Percentiles rank a stretch among this genome's conserved stretches.
phyloP scores from a whole-genome alignment of 2,329 filamentous ascomycete genomes.

The Teratosphaeria epicoccoides region DNA sequence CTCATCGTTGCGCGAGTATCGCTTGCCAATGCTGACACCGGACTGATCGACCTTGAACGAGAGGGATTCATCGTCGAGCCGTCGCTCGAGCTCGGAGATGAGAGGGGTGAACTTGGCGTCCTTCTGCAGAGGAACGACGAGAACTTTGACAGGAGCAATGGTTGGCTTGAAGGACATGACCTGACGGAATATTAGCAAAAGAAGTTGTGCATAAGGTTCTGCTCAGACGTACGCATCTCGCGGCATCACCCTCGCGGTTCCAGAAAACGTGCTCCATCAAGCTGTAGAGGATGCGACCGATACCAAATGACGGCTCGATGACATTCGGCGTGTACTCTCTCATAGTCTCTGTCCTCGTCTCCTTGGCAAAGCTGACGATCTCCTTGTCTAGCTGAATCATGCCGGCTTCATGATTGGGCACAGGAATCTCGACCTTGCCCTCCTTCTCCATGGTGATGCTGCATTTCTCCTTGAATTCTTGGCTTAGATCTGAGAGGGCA shows the following conservation, averaged over 20 bases:
- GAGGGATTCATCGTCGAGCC: constrained; percentile 64
- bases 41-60: constrained; percentile 84
- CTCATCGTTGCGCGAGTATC: constrained; percentile 90
- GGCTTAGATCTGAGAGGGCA: constrained; percentile 62
- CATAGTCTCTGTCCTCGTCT: constrained; percentile 69
- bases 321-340: constrained; percentile 84
- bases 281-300: constrained; percentile 86
- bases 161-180: constrained; percentile 64
- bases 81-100: constrained; percentile 59
- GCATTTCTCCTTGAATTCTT: constrained; percentile 72
- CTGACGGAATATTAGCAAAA: constrained; percentile 26
- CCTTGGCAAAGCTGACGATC: constrained; percentile 72
- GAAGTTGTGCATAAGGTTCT: not conserved
- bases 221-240: constrained; percentile 62
- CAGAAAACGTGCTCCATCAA: constrained; percentile 94
- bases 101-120: constrained; percentile 74
- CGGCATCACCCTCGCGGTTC: constrained; percentile 74
- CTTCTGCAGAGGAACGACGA: constrained; percentile 78
- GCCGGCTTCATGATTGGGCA: constrained; percentile 55
- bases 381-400: constrained; percentile 73
- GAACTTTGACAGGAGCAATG: constrained; percentile 88
- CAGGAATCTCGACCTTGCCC: constrained; percentile 67
- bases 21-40: constrained; percentile 84
- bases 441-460: constrained; percentile 61
- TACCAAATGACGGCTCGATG: constrained; percentile 92